Conservation (phyloP, 345 rosid species). For the Salix exigua region DNA sequence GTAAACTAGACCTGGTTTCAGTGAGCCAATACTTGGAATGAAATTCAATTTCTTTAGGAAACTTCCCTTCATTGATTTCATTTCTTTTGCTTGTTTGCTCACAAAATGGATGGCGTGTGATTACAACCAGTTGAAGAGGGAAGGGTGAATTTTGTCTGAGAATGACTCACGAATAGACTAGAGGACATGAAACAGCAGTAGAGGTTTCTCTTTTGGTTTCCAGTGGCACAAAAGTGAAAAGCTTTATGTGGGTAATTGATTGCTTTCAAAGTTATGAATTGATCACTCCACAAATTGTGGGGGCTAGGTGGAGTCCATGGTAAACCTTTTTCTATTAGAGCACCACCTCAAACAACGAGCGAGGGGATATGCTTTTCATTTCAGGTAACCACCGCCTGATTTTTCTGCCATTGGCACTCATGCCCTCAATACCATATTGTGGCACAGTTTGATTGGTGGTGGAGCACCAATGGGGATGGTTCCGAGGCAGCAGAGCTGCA, state of each 20-base stretch:
- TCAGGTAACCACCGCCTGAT: background rate
- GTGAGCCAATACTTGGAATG: conserved; percentile 37
- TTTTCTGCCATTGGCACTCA: background rate
- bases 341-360: background rate
- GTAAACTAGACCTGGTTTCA: conserved; percentile 45
- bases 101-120: conserved; percentile 2
- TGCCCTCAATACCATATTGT: background rate
- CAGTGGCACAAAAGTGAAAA: conserved; percentile 24
- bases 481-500: background rate
- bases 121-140: background rate
- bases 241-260: conserved; percentile 4
- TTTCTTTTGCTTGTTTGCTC: conserved; percentile 14
- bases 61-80: conserved; percentile 68
- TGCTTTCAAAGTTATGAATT: conserved; percentile 35
- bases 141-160: conserved; percentile 3
- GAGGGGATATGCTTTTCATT: background rate
- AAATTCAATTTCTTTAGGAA: conserved; percentile 56
- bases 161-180: conserved; percentile 11
- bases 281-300: conserved; percentile 28
- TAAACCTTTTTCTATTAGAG: background rate
- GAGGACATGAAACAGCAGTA: conserved; percentile 3
- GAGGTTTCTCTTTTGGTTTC: conserved; percentile 26
- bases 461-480: background rate
- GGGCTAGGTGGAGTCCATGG: conserved; percentile 9
- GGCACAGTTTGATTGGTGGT: background rate